Conservation (phyloP, 495 filamentous ascomycete species). For the Neurospora intermedia region DNA sequence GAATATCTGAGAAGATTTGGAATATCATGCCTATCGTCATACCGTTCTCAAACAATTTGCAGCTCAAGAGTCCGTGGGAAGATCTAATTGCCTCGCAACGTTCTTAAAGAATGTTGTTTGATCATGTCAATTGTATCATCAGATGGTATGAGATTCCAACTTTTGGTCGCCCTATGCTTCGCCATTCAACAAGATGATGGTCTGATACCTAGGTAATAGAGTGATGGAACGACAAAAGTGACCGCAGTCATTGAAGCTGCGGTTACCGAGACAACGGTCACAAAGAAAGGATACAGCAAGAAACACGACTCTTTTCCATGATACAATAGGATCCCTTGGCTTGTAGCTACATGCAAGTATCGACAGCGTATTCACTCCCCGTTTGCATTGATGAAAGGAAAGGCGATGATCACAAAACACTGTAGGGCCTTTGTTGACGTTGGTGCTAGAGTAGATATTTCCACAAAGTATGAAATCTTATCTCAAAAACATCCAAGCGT, state of each 20-base stretch:
- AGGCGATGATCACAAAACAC: neutral
- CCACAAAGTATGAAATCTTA: too few species aligned
- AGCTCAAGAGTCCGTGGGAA: neutral
- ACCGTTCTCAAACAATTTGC: neutral
- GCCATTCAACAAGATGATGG: neutral
- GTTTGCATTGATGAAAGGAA: neutral
- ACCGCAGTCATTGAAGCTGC: neutral
- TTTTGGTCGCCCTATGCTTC: neutral
- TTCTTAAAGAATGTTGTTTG: neutral
- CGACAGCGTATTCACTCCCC: neutral
- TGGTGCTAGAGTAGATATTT: neutral
- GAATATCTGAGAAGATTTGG: neutral
- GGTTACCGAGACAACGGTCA: neutral
- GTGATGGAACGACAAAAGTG: neutral
- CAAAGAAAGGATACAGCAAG: neutral
- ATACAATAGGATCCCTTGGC: neutral
- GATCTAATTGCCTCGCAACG: neutral
- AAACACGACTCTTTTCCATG: neutral
- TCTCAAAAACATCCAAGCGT: neutral
- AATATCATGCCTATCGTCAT: neutral
- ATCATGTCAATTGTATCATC: neutral
- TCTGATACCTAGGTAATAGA: neutral
- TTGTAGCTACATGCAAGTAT: neutral
- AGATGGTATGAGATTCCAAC: neutral
- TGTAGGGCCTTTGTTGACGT: neutral